phyloP scores from a whole-genome alignment of 805 yeast species.

The Sporopachydermia lactativora region DNA sequence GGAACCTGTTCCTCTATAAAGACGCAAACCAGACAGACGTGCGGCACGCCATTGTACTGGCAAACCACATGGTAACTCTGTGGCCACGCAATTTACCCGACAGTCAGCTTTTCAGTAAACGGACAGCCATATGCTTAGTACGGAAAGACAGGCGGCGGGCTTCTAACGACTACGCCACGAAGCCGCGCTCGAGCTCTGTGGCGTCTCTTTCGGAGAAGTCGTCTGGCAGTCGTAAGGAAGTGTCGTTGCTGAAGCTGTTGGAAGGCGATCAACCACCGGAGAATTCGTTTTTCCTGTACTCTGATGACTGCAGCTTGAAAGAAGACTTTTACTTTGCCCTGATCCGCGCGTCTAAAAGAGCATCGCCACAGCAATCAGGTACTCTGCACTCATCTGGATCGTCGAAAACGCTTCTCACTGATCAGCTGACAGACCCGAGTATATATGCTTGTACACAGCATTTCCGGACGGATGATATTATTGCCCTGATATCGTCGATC shows the following conservation, averaged over 20 bases:
- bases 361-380: slow-evolving; percentile 9
- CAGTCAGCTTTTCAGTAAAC: slow-evolving; percentile 66
- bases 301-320: slow-evolving; percentile 66
- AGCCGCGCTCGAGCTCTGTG: slow-evolving; percentile 22
- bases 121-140: slow-evolving; percentile 63
- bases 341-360: slow-evolving; percentile 55
- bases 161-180: slow-evolving; percentile 14
- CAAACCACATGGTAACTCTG: slow-evolving; percentile 53
- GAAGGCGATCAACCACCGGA: slow-evolving; percentile 18
- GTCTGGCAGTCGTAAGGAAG: slow-evolving; percentile 2
- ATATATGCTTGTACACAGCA: slow-evolving; percentile 61
- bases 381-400: slow-evolving; percentile 6
- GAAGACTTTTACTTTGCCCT: slow-evolving; percentile 91
- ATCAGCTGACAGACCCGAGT: slow-evolving; percentile 35
- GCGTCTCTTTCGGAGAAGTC: slow-evolving; percentile 11
- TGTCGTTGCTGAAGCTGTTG: slow-evolving; percentile 13
- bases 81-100: slow-evolving; percentile 79
- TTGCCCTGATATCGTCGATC: slow-evolving; percentile 58
- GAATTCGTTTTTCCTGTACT: slow-evolving; percentile 47
- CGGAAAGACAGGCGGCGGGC: slow-evolving; percentile 23
- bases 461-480: slow-evolving; percentile 55
- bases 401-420: slow-evolving; percentile 6
- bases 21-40: slow-evolving; percentile 53
- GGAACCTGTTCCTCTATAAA: slow-evolving; percentile 74
- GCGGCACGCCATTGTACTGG: slow-evolving; percentile 65